phyloP scores from a whole-genome alignment of 768 basidiomycete species.

The Serendipita sp. region DNA sequence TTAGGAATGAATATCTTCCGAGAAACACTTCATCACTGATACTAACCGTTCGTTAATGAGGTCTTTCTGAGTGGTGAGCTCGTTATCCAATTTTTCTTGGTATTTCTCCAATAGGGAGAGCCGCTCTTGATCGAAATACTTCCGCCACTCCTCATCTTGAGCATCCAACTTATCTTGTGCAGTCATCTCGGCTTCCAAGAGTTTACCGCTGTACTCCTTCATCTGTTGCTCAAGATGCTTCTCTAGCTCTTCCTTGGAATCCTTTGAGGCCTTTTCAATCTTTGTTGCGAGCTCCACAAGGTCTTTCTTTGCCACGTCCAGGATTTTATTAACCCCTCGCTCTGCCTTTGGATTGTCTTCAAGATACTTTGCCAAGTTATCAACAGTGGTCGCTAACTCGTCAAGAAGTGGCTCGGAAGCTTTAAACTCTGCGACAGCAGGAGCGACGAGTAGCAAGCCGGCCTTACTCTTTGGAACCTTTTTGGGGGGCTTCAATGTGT shows the following conservation, averaged over 20 bases:
- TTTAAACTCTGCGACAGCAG: constrained; percentile 53
- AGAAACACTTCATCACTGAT: background rate
- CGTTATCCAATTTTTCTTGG: constrained; percentile 69
- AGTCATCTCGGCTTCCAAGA: constrained; percentile 72
- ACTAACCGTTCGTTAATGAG: constrained; percentile 85
- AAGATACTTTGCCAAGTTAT: constrained; percentile 74
- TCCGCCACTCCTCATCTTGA: constrained; percentile 76
- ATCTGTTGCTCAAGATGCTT: constrained; percentile 64
- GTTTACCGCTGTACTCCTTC: constrained; percentile 57
- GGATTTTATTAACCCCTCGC: constrained; percentile 51
- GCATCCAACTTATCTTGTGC: constrained; percentile 69
- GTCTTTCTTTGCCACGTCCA: constrained; percentile 68
- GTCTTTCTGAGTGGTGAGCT: constrained; percentile 76
- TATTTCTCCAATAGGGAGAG: constrained; percentile 57
- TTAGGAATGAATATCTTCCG: background rate
- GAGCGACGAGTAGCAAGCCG: constrained; percentile 63
- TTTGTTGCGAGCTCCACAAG: constrained; percentile 60
- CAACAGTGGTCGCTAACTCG: constrained; percentile 85
- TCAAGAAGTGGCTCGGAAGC: constrained; percentile 81
- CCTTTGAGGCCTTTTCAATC: constrained; percentile 63
- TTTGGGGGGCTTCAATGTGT: constrained; percentile 33
- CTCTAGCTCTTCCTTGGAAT: constrained; percentile 55
- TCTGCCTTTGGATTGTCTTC: constrained; percentile 54
- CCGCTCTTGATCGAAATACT: constrained; percentile 66
- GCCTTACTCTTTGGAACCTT: constrained; percentile 28